Evolutionary conservation across 2,329 filamentous ascomycete genomes (phyloP), one percentile per base, ranked within the genome.

Genomic region (Paecilomyces sp.): DNA sequence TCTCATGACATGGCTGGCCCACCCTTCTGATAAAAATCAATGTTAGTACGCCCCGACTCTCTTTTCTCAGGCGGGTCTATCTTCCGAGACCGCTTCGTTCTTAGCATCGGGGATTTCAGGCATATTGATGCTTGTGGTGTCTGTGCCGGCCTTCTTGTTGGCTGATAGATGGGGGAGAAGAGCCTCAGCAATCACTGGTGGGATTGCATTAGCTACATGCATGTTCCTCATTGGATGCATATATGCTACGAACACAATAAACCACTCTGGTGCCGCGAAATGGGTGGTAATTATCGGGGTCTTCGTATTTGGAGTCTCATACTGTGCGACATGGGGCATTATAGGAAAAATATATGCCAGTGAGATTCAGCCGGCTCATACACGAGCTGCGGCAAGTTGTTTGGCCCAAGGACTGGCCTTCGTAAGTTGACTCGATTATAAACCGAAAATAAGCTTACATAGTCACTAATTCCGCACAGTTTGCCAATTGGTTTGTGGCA

Each of bases 51-150:
- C 85, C 0, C 85, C 85, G 0, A 71, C 82, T 0, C 76, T 88
- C 0, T 88, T 88, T 63, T 72, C 79, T 25, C 82, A 85, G 57
- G 84, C 85, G 1, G 85, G 85, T 0, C 75, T 87, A 11, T 76
- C 77, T 7, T 82, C 81, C 0, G 73, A 77, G 3, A 80, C 78
- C 25, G 78, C 83, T 1, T 81, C 82, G 0, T 85, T 88, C 64
- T 76, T 88, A 2, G 85, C 85, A 0, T 87, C 84, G 0, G 85
- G 85, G 0, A 75, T 88, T 8, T 85, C 84, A 0, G 83, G 80
- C 0, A 77, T 87, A 1, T 70, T 85, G 1, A 86, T 87, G 68
- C 76, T 87, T 22, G 74, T 77, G n/a, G 75, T 82, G 55, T 84
- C 84, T 0, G 78, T 87, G 30, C 83, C 84, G 0, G 84, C 80